phyloP scores from a whole-genome alignment of 495 filamentous ascomycete species.

The Aspergillus saccharolyticus region DNA sequence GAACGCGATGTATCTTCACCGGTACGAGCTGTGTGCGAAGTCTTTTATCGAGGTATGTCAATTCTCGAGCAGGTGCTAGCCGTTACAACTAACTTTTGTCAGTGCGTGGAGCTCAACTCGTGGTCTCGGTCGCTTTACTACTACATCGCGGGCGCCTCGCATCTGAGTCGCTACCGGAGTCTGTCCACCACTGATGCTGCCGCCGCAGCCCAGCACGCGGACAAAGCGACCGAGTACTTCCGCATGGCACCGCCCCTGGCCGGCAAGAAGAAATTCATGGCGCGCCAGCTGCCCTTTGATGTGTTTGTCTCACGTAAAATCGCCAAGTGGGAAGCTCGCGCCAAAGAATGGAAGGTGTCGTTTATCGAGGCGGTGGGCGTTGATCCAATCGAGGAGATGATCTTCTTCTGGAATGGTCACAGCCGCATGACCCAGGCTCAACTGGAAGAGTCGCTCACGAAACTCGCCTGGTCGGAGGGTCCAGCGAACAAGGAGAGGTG shows the following conservation, averaged over 20 bases:
- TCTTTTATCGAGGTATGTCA: conserved; percentile 59
- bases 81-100: conserved; percentile 5
- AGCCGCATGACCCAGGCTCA: conserved; percentile 68
- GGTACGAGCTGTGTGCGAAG: conserved; percentile 64
- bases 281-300: conserved; percentile 84
- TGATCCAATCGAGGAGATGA: conserved; percentile 85
- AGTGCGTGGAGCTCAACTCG: conserved; percentile 78
- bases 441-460: conserved; percentile 57
- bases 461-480: conserved; percentile 62
- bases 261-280: conserved; percentile 87
- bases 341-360: conserved; percentile 60
- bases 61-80: background rate
- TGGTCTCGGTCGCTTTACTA: conserved; percentile 91
- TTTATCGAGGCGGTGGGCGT: conserved; percentile 80
- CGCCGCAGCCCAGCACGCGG: conserved; percentile 49
- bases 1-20: conserved; percentile 71
- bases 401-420: conserved; percentile 85
- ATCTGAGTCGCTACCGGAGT: conserved; percentile 75
- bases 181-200: conserved; percentile 41
- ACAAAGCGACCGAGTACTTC: conserved; percentile 63
- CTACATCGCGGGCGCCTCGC: conserved; percentile 74
- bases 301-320: conserved; percentile 80
- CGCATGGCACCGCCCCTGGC: conserved; percentile 66
- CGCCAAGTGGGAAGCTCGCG: conserved; percentile 81
- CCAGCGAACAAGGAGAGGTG: conserved; percentile 46